Evolutionary conservation across 805 yeast genomes (phyloP).

Genomic region (Cyberlindnera bimundalis): DNA sequence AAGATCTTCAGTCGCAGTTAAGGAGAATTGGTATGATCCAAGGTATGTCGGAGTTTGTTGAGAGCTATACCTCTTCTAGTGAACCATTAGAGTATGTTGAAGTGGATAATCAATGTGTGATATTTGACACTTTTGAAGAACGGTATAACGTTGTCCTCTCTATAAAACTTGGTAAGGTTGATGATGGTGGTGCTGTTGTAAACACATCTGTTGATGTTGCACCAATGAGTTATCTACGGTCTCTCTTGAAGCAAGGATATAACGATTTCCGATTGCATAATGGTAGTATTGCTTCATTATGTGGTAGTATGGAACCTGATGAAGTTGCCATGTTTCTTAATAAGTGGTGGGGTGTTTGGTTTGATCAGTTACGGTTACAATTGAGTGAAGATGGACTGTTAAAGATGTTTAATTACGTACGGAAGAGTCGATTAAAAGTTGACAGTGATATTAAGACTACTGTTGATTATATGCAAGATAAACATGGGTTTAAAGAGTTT

Average conservation of each 20-base stretch:
- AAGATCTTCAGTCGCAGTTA: slow-evolving; percentile 29
- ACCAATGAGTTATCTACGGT: slow-evolving; percentile 28
- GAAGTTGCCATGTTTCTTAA: slow-evolving; percentile 20
- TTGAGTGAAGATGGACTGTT: slow-evolving; percentile 34
- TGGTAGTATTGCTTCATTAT: slow-evolving; percentile 20
- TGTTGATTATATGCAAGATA: slow-evolving; percentile 9
- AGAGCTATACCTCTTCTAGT: slow-evolving; percentile 9
- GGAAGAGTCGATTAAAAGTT: slow-evolving; percentile 5
- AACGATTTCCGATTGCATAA: slow-evolving; percentile 26
- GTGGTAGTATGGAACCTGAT: slow-evolving; percentile 17
- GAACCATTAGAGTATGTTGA: slow-evolving; percentile 25
- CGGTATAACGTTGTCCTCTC: slow-evolving; percentile 28
- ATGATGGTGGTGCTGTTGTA: slow-evolving; percentile 16
- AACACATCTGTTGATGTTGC: slow-evolving; percentile 15
- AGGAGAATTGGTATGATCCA: slow-evolving; percentile 41
- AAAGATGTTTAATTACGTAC: slow-evolving; percentile 28
- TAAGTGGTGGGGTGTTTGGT: slow-evolving; percentile 39
- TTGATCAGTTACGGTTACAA: slow-evolving; percentile 26
- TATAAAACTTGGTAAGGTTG: slow-evolving; percentile 18
- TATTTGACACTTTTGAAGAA: slow-evolving; percentile 30
- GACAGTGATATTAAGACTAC: slow-evolving; percentile 27
- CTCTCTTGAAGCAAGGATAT: slow-evolving; percentile 27
- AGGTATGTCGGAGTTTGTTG: slow-evolving; percentile 28
- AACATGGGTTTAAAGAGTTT: slow-evolving; percentile 18
- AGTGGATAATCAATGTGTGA: slow-evolving; percentile 27